These are phyloP conservation scores for Epichloe coenophiala DNA, from an alignment of 2,329 filamentous ascomycete species.

Conservation along the genomic window DNA sequence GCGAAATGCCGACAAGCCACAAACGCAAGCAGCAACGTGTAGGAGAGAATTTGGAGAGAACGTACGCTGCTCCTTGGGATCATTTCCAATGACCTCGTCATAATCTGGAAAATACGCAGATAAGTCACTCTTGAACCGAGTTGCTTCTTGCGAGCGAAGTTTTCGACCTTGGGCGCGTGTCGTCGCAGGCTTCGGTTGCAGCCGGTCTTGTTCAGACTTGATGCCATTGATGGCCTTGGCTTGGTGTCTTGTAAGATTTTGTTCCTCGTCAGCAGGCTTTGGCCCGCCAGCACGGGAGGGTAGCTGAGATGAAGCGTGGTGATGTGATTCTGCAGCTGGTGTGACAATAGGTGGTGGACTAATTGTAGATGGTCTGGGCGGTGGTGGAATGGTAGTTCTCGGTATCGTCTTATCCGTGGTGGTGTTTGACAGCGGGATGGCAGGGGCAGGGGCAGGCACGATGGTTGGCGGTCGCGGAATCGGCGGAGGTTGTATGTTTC, in stretches of 20 bases:
- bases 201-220: slow-evolving; percentile 43
- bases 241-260: slow-evolving; percentile 33
- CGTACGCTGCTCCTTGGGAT: slow-evolving; percentile 64
- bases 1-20: neutral
- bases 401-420: slow-evolving; percentile 1
- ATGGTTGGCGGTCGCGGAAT: slow-evolving; percentile 13
- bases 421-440: slow-evolving; percentile 2
- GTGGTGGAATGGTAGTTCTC: neutral
- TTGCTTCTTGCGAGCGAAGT: slow-evolving; percentile 73
- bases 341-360: slow-evolving; percentile 2
- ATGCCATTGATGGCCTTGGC: slow-evolving; percentile 48
- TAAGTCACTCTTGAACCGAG: slow-evolving; percentile 80
- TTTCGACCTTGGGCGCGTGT: slow-evolving; percentile 54
- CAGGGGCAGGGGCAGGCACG: slow-evolving; percentile 2
- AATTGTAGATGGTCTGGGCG: neutral
- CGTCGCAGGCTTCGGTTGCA: slow-evolving; percentile 35
- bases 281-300: slow-evolving; percentile 8
- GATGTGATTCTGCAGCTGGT: slow-evolving; percentile 2
- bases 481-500: slow-evolving; percentile 12
- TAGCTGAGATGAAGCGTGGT: neutral
- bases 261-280: slow-evolving; percentile 12
- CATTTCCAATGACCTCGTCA: slow-evolving; percentile 83
- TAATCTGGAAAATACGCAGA: slow-evolving; percentile 87
- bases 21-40: neutral
- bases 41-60: slow-evolving; percentile 7